Conservation (phyloP, 352 stramenopile species). For the Hyaloperonospora brassicae region DNA sequence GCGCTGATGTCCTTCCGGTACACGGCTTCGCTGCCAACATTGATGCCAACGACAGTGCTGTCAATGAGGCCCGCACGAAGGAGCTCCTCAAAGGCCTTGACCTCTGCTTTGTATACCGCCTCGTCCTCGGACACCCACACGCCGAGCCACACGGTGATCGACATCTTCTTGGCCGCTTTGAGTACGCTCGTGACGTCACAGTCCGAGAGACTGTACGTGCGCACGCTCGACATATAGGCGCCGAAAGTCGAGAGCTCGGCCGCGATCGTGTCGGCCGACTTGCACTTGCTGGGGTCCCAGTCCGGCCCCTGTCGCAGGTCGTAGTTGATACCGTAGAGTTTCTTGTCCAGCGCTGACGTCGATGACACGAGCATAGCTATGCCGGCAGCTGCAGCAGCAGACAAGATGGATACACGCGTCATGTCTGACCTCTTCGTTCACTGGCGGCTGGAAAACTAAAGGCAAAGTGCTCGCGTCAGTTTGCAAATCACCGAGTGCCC, state of each 20-base stretch:
- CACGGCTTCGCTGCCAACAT: constrained; percentile 75
- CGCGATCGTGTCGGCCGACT: constrained; percentile 50
- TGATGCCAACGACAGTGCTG: constrained; percentile 74
- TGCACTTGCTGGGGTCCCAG: constrained; percentile 77
- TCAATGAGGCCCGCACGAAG: constrained; percentile 55
- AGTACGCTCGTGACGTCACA: constrained; percentile 70
- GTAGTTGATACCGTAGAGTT: constrained; percentile 80
- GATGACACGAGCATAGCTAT: constrained; percentile 27
- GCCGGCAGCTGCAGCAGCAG: constrained; percentile 17
- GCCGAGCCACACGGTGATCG: constrained; percentile 71
- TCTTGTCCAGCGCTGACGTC: constrained; percentile 52
- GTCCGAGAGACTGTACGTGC: constrained; percentile 73
- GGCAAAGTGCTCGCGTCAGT: too few relatives aligned
- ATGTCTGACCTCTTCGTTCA: constrained; percentile 5
- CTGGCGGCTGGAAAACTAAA: too few relatives aligned
- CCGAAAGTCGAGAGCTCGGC: constrained; percentile 61
- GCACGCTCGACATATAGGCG: constrained; percentile 61
- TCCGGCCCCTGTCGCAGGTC: constrained; percentile 69
- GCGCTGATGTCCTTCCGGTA: constrained; percentile 73
- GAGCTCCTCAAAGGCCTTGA: constrained; percentile 54
- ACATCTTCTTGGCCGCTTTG: constrained; percentile 51
- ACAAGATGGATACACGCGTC: constrained; percentile 23
- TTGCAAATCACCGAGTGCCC: too few relatives aligned
- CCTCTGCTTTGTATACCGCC: constrained; percentile 59
- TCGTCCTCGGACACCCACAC: constrained; percentile 71